phyloP scores from a whole-genome alignment of 768 basidiomycete species.

The Hygrocybe coccinea region DNA sequence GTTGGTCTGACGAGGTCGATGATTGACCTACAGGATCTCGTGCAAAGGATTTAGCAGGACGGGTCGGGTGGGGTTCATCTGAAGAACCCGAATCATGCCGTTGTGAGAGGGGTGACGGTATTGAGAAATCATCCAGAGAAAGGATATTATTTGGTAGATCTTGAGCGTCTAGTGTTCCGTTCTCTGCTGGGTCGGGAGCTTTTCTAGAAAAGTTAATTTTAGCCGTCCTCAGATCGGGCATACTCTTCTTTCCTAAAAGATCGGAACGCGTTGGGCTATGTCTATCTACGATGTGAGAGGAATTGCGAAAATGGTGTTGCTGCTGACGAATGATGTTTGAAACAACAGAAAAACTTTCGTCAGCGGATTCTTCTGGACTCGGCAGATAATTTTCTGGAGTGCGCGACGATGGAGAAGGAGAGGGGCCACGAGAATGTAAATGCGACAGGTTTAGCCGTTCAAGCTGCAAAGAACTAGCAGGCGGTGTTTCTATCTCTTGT shows the following conservation, averaged over 20 bases:
- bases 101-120: constrained; percentile 37
- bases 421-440: constrained; percentile 37
- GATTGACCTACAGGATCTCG: constrained; percentile 25
- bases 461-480: constrained; percentile 20
- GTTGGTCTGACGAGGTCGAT: constrained; percentile 38
- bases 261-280: constrained; percentile 31
- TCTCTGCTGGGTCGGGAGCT: constrained; percentile 22
- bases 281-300: constrained; percentile 44
- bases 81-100: constrained; percentile 48
- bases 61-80: constrained; percentile 20
- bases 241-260: constrained; percentile 67
- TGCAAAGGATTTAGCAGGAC: constrained; percentile 20
- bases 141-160: constrained; percentile 7
- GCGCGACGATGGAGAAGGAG: constrained; percentile 44
- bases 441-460: constrained; percentile 48
- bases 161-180: constrained; percentile 5
- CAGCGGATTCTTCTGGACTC: constrained; percentile 54
- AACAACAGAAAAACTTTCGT: constrained; percentile 28
- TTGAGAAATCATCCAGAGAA: constrained; percentile 28
- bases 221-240: constrained; percentile 72
- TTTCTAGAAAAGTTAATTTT: constrained; percentile 37
- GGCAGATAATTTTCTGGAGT: constrained; percentile 54
- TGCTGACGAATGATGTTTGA: constrained; percentile 13
- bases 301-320: constrained; percentile 43
- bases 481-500: constrained; percentile 24